Evolutionary conservation across 352 stramenopile genomes (phyloP).

Genomic region (Pythium biforme): DNA sequence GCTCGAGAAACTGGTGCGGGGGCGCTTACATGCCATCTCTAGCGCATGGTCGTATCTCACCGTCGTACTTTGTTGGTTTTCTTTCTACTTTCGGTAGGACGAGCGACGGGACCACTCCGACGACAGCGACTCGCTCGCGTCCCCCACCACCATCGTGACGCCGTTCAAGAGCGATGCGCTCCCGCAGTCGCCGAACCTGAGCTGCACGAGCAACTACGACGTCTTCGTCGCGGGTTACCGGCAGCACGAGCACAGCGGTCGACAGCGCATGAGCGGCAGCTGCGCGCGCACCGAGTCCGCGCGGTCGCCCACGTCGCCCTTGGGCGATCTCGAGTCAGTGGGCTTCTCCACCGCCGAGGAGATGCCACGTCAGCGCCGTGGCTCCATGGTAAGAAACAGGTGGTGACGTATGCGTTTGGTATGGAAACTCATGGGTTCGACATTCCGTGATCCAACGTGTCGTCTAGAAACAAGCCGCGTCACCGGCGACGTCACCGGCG

Average conservation of each 20-base stretch:
- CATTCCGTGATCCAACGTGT: background rate
- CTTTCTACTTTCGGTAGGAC: background rate
- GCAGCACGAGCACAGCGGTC: constrained; percentile 12
- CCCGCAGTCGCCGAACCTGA: constrained; percentile 28
- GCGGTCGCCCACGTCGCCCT: constrained; percentile 24
- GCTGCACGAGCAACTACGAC: constrained; percentile 38
- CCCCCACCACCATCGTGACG: background rate
- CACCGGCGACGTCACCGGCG: constrained; percentile 12
- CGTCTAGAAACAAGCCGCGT: constrained; percentile 11
- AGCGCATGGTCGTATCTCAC: too few relatives aligned
- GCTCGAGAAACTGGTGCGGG: constrained; percentile 16
- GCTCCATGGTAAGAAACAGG: background rate
- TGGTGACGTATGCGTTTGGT: background rate
- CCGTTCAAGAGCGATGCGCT: constrained; percentile 4
- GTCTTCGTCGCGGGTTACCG: constrained; percentile 37
- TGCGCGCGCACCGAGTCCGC: constrained; percentile 1
- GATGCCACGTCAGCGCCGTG: background rate
- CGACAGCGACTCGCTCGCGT: background rate
- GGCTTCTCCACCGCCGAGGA: background rate
- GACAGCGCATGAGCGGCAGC: background rate
- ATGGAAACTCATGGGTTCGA: constrained; percentile 1
- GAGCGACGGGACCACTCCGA: background rate
- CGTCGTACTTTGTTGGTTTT: background rate
- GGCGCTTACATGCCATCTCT: background rate
- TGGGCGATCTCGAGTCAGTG: constrained; percentile 6